phyloP scores from a whole-genome alignment of 352 stramenopile species.

The Phytophthora foliorum region DNA sequence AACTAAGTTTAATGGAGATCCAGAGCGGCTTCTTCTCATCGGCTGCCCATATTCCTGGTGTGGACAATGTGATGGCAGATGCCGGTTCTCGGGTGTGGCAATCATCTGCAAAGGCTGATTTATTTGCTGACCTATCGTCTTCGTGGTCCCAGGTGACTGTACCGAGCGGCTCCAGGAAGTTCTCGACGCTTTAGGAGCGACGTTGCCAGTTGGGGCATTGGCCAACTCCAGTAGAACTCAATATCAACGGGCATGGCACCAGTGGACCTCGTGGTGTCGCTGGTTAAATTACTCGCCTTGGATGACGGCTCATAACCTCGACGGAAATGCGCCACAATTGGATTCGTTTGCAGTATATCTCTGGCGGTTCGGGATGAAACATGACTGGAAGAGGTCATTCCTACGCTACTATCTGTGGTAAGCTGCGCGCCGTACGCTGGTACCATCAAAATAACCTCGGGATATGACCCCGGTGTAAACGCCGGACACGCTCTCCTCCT shows the following conservation, averaged over 20 bases:
- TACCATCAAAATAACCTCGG: constrained; percentile 13
- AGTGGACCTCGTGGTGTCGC: constrained; percentile 1
- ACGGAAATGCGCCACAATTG: constrained; percentile 4
- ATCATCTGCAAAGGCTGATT: neutral
- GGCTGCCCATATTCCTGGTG: constrained; percentile 8
- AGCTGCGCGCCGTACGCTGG: constrained; percentile 11
- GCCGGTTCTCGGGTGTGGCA: constrained; percentile 7
- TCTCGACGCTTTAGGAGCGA: constrained; percentile 1
- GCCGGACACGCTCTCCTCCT: too few species aligned
- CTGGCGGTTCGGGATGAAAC: constrained; percentile 17
- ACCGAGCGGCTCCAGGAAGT: neutral
- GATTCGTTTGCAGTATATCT: constrained; percentile 13
- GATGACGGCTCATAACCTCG: neutral
- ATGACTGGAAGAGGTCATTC: neutral
- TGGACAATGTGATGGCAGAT: constrained; percentile 11
- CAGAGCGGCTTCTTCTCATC: neutral
- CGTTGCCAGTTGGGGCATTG: constrained; percentile 1
- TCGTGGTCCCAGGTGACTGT: constrained; percentile 3
- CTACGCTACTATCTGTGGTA: constrained; percentile 9
- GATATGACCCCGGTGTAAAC: constrained; percentile 16
- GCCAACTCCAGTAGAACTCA: neutral
- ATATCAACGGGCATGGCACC: neutral
- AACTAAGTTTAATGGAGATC: constrained; percentile 1
- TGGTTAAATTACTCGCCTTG: neutral
- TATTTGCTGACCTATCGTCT: constrained; percentile 12